phyloP scores from a whole-genome alignment of 176 grass and related monocot species.

The Cymbopogon citratus region DNA sequence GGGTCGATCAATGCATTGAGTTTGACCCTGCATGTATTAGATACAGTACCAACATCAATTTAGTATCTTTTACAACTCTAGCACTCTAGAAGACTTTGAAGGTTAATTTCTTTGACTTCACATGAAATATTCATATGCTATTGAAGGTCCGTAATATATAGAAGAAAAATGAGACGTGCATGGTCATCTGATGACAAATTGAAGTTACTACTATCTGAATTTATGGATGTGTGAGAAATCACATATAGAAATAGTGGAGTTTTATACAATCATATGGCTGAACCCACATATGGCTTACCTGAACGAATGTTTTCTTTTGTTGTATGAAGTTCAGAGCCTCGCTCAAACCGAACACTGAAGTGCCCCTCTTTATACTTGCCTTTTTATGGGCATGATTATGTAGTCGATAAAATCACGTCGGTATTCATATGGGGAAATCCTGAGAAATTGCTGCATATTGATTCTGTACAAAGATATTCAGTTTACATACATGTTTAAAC shows the following conservation, averaged over 20 bases:
- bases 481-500: no score
- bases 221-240: neutral
- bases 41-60: neutral
- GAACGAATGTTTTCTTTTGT: neutral
- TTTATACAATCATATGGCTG: neutral
- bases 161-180: neutral
- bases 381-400: neutral
- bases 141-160: neutral
- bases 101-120: neutral
- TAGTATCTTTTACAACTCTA: neutral
- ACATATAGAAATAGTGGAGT: neutral
- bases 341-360: neutral
- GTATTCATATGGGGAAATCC: no score
- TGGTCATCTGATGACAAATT: neutral
- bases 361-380: neutral
- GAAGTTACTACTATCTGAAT: no score
- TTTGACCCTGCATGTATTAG: neutral
- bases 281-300: no score
- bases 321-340: no score
- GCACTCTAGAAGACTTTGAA: no score
- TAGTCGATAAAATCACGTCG: neutral
- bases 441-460: no score
- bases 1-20: neutral
- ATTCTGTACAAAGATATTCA: no score
- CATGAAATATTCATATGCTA: constrained; percentile 25